phyloP scores from a whole-genome alignment of 2,329 filamentous ascomycete species.

The Beauveria australis region DNA sequence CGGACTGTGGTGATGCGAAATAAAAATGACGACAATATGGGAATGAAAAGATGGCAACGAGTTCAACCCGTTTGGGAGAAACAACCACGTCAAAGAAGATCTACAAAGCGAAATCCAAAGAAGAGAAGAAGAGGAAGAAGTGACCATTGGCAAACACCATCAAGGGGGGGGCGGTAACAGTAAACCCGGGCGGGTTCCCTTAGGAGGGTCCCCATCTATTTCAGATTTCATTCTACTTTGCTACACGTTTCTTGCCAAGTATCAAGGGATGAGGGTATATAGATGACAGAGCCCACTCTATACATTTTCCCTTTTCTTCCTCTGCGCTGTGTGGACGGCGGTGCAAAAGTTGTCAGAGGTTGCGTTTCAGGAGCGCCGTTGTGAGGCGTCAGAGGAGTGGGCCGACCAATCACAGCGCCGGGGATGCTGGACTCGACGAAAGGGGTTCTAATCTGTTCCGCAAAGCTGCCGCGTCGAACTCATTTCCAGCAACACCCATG shows the following conservation, averaged over 20 bases:
- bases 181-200: neutral
- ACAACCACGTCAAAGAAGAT: neutral
- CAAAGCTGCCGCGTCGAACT: no score
- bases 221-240: neutral
- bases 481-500: no score
- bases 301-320: neutral
- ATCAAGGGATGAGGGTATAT: neutral
- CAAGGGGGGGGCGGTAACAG: neutral
- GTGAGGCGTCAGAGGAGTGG: neutral
- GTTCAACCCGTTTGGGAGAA: neutral
- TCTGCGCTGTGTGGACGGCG: neutral
- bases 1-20: neutral
- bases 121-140: constrained; percentile 13
- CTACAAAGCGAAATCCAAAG: neutral
- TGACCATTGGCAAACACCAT: neutral
- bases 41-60: neutral
- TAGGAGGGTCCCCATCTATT: neutral
- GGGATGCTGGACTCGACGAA: neutral
- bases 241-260: constrained; percentile 2
- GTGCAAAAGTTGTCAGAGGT: neutral
- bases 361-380: constrained; percentile 5
- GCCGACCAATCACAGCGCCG: neutral
- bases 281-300: neutral
- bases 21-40: neutral
- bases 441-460: no score